Base-by-base conservation (phyloP, 495 filamentous ascomycete genomes). In the Penicillium pancosmium region DNA sequence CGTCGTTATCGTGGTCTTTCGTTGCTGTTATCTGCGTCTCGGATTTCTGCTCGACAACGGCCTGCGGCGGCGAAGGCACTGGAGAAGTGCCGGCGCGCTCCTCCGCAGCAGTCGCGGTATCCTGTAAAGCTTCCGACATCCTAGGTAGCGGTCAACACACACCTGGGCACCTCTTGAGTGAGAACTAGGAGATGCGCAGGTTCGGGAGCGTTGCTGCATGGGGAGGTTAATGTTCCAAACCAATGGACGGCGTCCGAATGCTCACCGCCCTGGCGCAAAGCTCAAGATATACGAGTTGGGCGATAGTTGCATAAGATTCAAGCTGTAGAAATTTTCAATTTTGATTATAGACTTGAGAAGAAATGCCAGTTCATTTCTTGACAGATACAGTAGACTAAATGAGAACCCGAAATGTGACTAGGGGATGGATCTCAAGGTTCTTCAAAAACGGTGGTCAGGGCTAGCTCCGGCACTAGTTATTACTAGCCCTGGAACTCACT, bases 51-150 rank as follows among this genome's bases (percentile, higher is more conserved):
- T 57, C 59, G n/a, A 46, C 18, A 19, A 19, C 50, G 27, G 52
- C 35, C 9, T 38, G 41, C 19, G 60, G 40, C 50, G 59, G 41
- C 15, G 21, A 54, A 4, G 64, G 57, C 33, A 19, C 50, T 50
- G 57, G 27, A 1, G 64, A 18, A 40, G 35, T 27, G 18, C 23
- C 52, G 9, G 13, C 44, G 15, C 31, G 47, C 31, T 55, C 54
- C 16, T 50, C 25, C n/a, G 27, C 19, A 12, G 54, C 18, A 23
- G 60, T 12, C n/a, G 13, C 44, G 9, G 55, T 47, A 13, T 41
- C 31, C 23, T 54, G 46, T 23, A 44, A 43, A 5, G 52, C 43
- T 11, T 55, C 59, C 10, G 64, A 57, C 64, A 67, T 68, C 31
- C 43, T 65, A 56, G 27, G 27, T 31, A 31, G 34, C 23, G 27